phyloP scores from a whole-genome alignment of 2,329 filamentous ascomycete genomes.

The Polychaeton citri region DNA sequence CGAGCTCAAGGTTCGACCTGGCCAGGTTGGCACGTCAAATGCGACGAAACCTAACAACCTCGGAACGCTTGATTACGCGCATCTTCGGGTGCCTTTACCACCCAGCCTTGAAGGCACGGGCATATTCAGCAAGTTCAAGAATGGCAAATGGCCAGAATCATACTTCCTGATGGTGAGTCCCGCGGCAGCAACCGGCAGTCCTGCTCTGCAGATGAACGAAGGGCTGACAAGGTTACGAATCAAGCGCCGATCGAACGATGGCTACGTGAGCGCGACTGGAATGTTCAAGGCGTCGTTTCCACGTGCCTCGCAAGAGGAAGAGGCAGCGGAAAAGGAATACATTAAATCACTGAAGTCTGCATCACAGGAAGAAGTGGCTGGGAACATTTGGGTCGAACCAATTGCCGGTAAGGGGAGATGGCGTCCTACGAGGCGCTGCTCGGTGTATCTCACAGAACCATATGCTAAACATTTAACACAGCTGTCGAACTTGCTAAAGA shows the following conservation, averaged over 20 bases:
- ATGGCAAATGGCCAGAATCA: conserved; percentile 57
- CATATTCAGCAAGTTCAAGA: conserved; percentile 67
- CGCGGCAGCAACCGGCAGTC: neutral
- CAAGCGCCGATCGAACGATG: conserved; percentile 68
- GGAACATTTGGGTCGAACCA: conserved; percentile 91
- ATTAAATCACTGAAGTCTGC: conserved; percentile 73
- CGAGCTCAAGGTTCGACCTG: conserved; percentile 70
- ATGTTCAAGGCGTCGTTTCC: conserved; percentile 90
- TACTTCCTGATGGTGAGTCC: conserved; percentile 79
- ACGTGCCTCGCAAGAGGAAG: conserved; percentile 56
- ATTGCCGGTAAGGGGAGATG: conserved; percentile 50
- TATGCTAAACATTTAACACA: conserved; percentile 27
- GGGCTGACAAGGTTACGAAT: neutral
- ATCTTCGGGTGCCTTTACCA: conserved; percentile 81
- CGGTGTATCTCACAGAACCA: neutral
- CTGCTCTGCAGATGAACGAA: neutral
- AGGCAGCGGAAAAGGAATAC: conserved; percentile 64
- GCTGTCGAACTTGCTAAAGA: conserved; percentile 75
- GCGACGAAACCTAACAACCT: conserved; percentile 61
- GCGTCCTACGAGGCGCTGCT: too few relatives aligned
- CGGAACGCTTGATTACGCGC: conserved; percentile 88
- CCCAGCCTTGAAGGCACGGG: conserved; percentile 78
- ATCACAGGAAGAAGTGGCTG: conserved; percentile 82
- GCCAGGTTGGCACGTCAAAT: conserved; percentile 54
- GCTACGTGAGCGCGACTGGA: conserved; percentile 72